Evolutionary conservation across 768 basidiomycete genomes (phyloP), one percentile per base, ranked within the genome.

Genomic region (Leccinum longicurvipes): DNA sequence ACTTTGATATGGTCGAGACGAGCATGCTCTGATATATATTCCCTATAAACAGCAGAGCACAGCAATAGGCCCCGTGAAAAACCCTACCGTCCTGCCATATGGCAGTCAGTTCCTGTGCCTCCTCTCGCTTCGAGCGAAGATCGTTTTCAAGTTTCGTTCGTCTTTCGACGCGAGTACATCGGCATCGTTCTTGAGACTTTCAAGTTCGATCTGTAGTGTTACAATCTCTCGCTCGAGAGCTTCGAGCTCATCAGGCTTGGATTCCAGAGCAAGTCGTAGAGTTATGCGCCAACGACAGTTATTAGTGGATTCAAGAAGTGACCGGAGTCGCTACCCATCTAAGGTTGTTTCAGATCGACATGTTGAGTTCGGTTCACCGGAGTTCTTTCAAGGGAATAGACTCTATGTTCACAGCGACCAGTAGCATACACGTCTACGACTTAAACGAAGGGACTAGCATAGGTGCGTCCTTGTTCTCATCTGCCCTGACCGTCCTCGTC

Each of bases 141-240:
- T 86, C 79, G 11, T 67, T 71, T 65, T 94, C 87, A 28, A 93
- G 87, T 54, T 82, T 82, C 7, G 70, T 67, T 55, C 85, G 74
- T 46, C 93, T 75, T 69, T 91, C 91, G 2, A 86, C 81, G 50
- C 88, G 71, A 92, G 90, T 1, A 87, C 82, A 62, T 96, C 93
- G 1, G 79, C 77, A 72, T 95, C 93, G 46, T 92, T 93, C 75
- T 90, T 93, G 59, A 95, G 75, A 60, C 86, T 90, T 70, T 94
- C 93, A 6, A 91, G 74, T 67, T 96, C 93, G 60, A 95, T 96
- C 68, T 95, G 86, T 14, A 93, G 74, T 0, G 90, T 94, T 65
- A 93, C 79, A 21, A 93, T 86, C 55, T 91, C 87, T 36, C 93
- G 78, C 56, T 93, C 89, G 11, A 95, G 79, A 1, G 79, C 77